Evolutionary conservation across 306 rosid genomes (phyloP).

Genomic region (Spatholobus suberectus): DNA sequence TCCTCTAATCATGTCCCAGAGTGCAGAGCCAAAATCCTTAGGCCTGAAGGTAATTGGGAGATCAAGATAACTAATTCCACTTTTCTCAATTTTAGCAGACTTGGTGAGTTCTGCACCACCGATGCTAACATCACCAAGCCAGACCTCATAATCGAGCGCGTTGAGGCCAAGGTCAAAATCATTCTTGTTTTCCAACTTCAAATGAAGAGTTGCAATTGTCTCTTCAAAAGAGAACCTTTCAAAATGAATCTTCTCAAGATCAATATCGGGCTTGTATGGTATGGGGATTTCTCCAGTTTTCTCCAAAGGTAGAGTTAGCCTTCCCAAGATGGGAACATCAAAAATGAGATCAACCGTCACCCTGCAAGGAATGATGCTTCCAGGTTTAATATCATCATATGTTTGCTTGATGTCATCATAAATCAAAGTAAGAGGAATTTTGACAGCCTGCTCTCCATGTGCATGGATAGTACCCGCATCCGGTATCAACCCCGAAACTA

Average conservation of each 20-base stretch:
- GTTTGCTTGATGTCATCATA: constrained; percentile 86
- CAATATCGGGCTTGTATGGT: constrained; percentile 95
- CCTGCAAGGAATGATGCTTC: constrained; percentile 82
- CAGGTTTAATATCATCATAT: constrained; percentile 73
- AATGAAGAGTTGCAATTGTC: constrained; percentile 80
- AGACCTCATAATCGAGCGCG: constrained; percentile 77
- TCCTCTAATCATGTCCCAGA: constrained; percentile 99
- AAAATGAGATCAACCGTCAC: constrained; percentile 84
- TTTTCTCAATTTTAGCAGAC: constrained; percentile 69
- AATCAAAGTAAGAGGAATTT: constrained; percentile 72
- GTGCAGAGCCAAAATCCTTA: constrained; percentile 90
- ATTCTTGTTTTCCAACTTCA: constrained; percentile 93
- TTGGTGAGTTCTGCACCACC: constrained; percentile 76
- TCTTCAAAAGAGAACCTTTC: constrained; percentile 86
- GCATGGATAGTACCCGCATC: constrained; percentile 92
- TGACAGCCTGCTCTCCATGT: constrained; percentile 86
- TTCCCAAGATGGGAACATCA: constrained; percentile 88
- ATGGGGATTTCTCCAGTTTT: constrained; percentile 95
- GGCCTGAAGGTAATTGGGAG: constrained; percentile 91
- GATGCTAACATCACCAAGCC: constrained; percentile 82
- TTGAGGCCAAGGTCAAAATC: constrained; percentile 89
- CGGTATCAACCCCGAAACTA: constrained; percentile 88
- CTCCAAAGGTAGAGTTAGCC: constrained; percentile 85
- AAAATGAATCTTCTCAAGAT: constrained; percentile 79
- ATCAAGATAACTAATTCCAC: constrained; percentile 63